Percentiles rank a stretch among this genome's conserved stretches.
These are phyloP conservation scores for Penicillium sp. DNA, from an alignment of 2,329 filamentous ascomycete genomes.

Conservation along the genomic window DNA sequence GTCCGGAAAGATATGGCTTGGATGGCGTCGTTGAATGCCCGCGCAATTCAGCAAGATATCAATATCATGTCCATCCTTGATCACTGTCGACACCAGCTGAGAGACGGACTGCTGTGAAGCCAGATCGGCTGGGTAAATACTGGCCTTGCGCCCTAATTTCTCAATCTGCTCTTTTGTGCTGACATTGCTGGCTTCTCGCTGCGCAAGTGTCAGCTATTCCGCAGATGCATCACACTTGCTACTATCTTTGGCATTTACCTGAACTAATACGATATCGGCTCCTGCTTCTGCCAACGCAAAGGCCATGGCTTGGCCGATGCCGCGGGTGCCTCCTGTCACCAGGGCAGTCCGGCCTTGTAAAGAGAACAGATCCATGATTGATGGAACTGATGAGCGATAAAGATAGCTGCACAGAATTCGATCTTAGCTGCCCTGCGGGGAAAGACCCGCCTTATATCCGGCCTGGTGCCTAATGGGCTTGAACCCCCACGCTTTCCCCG, in stretches of 20 bases:
- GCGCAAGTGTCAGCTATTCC: background rate
- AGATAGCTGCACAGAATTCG: background rate
- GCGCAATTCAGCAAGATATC: conserved; percentile 80
- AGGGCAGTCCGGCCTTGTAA: conserved; percentile 34
- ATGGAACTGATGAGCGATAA: background rate
- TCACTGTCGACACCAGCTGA: conserved; percentile 31
- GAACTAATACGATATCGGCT: conserved; percentile 35
- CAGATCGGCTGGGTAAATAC: conserved; percentile 41
- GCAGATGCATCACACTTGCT: too few species aligned
- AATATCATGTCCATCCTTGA: conserved; percentile 55
- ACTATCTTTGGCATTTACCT: background rate
- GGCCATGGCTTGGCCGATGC: conserved; percentile 41
- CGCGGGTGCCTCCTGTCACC: conserved; percentile 41
- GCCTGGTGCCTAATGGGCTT: background rate
- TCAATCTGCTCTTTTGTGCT: conserved; percentile 28
- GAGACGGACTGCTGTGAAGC: conserved; percentile 34
- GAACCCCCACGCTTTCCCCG: conserved; percentile 19
- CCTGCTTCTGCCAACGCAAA: conserved; percentile 41
- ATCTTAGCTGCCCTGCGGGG: background rate
- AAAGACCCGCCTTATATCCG: conserved; percentile 11
- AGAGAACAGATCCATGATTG: conserved; percentile 27
- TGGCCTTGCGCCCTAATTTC: conserved; percentile 34
- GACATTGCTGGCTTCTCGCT: conserved; percentile 23
- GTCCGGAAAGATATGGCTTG: conserved; percentile 70
- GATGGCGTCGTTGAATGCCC: conserved; percentile 76